Base-by-base conservation (phyloP, 495 filamentous ascomycete species). In the Friedmanniomyces simplex region DNA sequence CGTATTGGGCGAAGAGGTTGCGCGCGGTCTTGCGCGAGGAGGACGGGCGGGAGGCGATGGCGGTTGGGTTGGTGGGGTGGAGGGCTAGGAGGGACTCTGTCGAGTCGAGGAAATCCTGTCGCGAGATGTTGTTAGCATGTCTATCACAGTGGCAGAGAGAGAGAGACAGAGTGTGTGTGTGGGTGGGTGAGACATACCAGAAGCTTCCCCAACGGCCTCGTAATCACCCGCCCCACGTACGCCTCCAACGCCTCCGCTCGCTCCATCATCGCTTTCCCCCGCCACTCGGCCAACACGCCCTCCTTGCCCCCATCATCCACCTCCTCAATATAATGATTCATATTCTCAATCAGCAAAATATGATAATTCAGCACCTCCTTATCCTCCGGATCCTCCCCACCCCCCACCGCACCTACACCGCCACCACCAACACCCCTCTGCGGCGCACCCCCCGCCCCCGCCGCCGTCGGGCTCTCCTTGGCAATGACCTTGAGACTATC, bases 291-390 rank as follows among this genome's bases (percentile, higher is more conserved):
- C 7, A 97, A 76, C 14, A 95, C 81, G 1, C 84, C 52, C 48
- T 52, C 24, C 48, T 39, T 77, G 54, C 91, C 82, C 18, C 74
- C 74, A n/a, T 84, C 75, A 60, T 93, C 86, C 11, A 95, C 83
- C 67, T 96, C 91, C 63, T 96, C 90, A 11, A 91, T 74, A 69
- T 91, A 96, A 68, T 96, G 90, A 68, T 96, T 93, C 91, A 96
- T 96, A 68, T 97, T 97, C 69, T 97, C 91, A 58, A 97, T 96
- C 32, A 97, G 79, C 49, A 96, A 79, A 64, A 97, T 95, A 68
- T 96, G 90, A 72, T 95, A 95, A 68, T 97, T 96, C 21, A 97
- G 77, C 16, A 87, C 83, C 67, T 95, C 91, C 70, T 97, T 97
- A 68, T 97, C 91, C 64, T 97, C 91, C 3, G 83, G 79, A 63